Base-by-base conservation (phyloP, 306 rosid species). In the Senna tora region DNA sequence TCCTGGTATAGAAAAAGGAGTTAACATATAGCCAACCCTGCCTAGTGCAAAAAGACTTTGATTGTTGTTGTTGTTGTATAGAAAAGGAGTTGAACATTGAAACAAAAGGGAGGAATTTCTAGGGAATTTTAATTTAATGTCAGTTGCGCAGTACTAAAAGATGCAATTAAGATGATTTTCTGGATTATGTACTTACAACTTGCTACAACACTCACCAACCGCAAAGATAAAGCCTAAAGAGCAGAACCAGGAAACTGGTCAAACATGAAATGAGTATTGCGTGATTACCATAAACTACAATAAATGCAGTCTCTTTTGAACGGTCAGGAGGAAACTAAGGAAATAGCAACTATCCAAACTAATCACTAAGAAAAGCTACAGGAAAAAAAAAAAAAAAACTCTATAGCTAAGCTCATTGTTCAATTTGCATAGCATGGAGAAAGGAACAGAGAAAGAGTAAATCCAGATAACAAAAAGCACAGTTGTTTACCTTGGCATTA, bases 401-500 rank as follows among this genome's bases (percentile, higher is more conserved):
- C 34, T 33, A 69, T 20, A 25, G 54, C 67, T 66, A 67, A 67
- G 28, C n/a, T 63, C 63, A 21, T 6, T 42, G 22, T 69, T 60
- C 10, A 70, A 64, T 51, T 47, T 67, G 34, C 61, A 43, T 8
- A 0, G 57, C 65, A 64, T 22, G 62, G 4, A 50, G 47, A 43
- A 42, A 17, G 4, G 21, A 57, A 21, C 5, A 25, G n/a, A 1
- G 32, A 21, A 39, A 62, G 20, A 9, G 62, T 6, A 42, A 43
- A 33, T 47, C 34, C 12, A 75, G 11, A 0, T 25, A 51, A 17
- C 67, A 51, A 16, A 72, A 15, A 34, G 39, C 39, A 55, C 16
- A 54, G 16, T 38, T 6, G 56, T 58, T 77, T 92, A 92, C 99
- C 99, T 53, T 81, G 79, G 96, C 87, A 67, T 74, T 46, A 64